Conservation (phyloP, 305 asterid species). For the Fraxinus nigra region DNA sequence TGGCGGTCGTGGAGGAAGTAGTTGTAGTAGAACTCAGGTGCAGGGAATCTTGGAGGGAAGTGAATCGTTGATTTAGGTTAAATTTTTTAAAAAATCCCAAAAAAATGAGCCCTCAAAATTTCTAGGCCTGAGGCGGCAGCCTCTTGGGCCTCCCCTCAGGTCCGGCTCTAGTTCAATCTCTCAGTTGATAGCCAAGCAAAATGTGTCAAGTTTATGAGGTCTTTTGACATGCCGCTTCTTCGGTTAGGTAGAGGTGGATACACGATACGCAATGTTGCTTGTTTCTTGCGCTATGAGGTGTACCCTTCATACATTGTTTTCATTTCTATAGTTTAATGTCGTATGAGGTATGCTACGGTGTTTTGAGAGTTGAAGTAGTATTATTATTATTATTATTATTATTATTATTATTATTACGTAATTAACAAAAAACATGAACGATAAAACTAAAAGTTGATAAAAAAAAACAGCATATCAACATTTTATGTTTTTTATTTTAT, state of each 20-base stretch:
- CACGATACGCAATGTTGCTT: constrained; percentile 56
- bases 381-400: neutral
- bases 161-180: neutral
- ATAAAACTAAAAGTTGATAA: neutral
- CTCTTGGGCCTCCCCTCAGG: too few relatives aligned
- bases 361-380: neutral
- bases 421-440: neutral
- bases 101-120: too few relatives aligned
- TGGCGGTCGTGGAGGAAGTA: too few relatives aligned
- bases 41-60: too few relatives aligned
- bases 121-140: too few relatives aligned
- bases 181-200: constrained; percentile 54
- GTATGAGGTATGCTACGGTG: neutral
- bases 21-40: too few relatives aligned
- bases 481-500: too few relatives aligned
- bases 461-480: neutral
- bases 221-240: constrained; percentile 51
- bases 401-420: too few relatives aligned
- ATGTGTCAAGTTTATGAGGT: constrained; percentile 53
- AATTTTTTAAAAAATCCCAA: too few relatives aligned
- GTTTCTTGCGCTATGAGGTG: constrained; percentile 62
- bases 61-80: too few relatives aligned
- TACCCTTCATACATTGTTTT: neutral
- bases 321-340: neutral
- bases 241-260: constrained; percentile 57